phyloP scores from a whole-genome alignment of 106 monocot genomes.

The Agapanthus africanus region DNA sequence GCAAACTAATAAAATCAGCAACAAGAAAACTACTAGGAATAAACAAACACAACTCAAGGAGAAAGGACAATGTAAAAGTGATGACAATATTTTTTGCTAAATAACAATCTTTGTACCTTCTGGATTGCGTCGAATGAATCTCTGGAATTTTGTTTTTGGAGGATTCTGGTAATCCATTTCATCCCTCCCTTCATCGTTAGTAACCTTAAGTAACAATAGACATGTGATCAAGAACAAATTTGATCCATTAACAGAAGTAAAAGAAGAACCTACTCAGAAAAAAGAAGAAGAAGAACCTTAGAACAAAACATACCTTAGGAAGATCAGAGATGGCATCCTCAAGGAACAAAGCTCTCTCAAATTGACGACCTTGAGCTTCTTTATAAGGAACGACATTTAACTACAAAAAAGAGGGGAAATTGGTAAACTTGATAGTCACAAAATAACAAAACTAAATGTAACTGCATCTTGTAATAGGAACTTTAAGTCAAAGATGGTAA shows the following conservation, averaged over 20 bases:
- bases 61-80: too few relatives aligned
- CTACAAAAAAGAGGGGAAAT: neutral
- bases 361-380: neutral
- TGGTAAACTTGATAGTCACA: neutral
- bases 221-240: neutral
- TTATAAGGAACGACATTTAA: neutral
- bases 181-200: constrained; percentile 1
- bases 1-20: too few relatives aligned
- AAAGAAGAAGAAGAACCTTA: too few relatives aligned
- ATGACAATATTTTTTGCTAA: too few relatives aligned
- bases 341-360: neutral
- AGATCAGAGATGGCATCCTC: constrained; percentile 6
- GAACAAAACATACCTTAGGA: neutral
- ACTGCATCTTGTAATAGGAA: neutral
- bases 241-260: neutral
- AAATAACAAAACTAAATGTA: neutral
- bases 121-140: neutral
- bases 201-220: neutral
- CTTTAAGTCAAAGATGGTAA: neutral
- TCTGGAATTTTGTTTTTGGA: neutral
- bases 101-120: neutral
- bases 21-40: too few relatives aligned
- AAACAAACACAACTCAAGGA: too few relatives aligned
- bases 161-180: constrained; percentile 1
- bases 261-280: too few relatives aligned